Evolutionary conservation across 495 filamentous ascomycete genomes (phyloP).

Genomic region (Neurospora sp.): DNA sequence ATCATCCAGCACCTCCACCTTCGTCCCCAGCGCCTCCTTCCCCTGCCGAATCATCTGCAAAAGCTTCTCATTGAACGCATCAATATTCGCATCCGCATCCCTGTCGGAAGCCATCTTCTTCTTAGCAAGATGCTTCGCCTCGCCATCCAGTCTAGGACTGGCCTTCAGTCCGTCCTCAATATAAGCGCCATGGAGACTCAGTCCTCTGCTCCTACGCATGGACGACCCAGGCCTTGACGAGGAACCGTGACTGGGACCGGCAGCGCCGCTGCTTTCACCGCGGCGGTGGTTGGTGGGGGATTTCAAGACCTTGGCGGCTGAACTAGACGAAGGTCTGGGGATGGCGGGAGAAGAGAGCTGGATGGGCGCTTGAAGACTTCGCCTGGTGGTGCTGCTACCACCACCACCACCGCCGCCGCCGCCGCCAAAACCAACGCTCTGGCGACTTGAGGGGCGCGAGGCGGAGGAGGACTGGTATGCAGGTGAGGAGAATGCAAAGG

Average conservation of each 20-base stretch:
- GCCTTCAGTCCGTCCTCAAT: constrained; percentile 20
- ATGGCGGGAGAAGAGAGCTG: not conserved
- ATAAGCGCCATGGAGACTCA: not conserved
- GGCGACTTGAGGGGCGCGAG: constrained; percentile 20
- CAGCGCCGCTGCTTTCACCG: constrained; percentile 25
- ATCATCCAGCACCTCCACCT: constrained; percentile 51
- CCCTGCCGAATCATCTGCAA: constrained; percentile 82
- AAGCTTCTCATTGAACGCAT: constrained; percentile 65
- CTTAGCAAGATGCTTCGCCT: constrained; percentile 59
- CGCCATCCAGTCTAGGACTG: constrained; percentile 38
- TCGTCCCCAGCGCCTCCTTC: constrained; percentile 75
- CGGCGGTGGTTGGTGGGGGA: constrained; percentile 23
- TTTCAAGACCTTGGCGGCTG: not conserved
- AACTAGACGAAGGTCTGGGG: not conserved
- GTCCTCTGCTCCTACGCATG: not conserved
- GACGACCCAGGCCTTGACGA: constrained; percentile 4
- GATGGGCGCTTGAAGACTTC: not conserved
- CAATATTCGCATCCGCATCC: constrained; percentile 69
- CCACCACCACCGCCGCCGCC: not conserved
- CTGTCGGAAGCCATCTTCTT: constrained; percentile 58
- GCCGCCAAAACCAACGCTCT: constrained; percentile 1
- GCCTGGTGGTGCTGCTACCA: not conserved
- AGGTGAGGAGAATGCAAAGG: constrained; percentile 11
- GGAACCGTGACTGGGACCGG: constrained; percentile 10
- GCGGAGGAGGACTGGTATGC: constrained; percentile 11